Percentiles rank a stretch among this genome's conserved stretches.
phyloP scores from a whole-genome alignment of 352 stramenopile genomes.

The Blastocystis sp. region DNA sequence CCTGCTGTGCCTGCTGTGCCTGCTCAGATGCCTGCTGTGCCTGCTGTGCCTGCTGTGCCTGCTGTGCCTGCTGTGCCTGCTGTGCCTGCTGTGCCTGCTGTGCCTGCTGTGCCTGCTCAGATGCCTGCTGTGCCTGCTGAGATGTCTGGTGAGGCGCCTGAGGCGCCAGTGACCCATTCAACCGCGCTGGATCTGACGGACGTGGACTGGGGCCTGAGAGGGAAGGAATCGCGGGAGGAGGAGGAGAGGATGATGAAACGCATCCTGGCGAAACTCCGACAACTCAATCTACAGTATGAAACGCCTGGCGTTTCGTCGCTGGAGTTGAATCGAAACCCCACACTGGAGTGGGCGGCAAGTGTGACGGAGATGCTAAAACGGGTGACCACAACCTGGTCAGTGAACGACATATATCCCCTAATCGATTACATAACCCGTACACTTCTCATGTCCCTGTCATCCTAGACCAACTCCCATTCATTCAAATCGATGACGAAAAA shows the following conservation, averaged over 20 bases:
- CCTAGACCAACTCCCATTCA: not conserved
- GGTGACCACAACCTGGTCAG: not conserved
- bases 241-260: not conserved
- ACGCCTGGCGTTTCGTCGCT: not conserved
- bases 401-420: not conserved
- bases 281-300: not conserved
- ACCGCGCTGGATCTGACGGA: not conserved
- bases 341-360: not conserved
- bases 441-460: not conserved
- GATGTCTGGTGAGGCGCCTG: no score
- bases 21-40: no score
- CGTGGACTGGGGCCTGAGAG: not conserved
- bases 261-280: not conserved
- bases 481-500: not conserved
- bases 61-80: no score
- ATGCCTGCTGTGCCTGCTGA: no score
- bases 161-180: no score
- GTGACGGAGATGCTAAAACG: not conserved
- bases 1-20: no score
- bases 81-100: no score
- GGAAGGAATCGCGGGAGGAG: not conserved
- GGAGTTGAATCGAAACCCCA: not conserved
- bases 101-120: no score
- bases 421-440: not conserved
- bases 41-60: no score